A percentile compares a stretch with the other conserved stretches of the same genome.
phyloP scores from a whole-genome alignment of 2,329 filamentous ascomycete species.

The Geosmithia putterillii region DNA sequence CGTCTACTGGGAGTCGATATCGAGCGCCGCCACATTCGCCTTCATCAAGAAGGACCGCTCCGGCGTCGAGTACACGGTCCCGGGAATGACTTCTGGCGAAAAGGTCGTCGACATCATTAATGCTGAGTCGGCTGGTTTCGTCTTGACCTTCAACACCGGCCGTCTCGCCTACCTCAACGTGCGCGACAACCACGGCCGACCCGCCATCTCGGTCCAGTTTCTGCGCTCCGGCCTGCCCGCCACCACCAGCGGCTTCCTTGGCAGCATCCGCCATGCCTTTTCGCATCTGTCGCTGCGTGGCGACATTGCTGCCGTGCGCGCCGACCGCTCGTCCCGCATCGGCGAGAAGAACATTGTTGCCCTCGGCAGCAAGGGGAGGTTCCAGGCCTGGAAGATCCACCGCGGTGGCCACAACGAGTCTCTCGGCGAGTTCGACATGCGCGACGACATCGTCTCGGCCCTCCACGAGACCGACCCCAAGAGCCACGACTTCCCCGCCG shows the following conservation, averaged over 20 bases:
- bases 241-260: conserved; percentile 57
- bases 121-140: conserved; percentile 75
- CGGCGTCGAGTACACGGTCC: conserved; percentile 63
- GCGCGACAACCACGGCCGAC: conserved; percentile 76
- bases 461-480: conserved; percentile 43
- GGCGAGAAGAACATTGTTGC: conserved; percentile 80
- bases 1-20: conserved; percentile 91
- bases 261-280: conserved; percentile 67
- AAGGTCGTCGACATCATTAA: conserved; percentile 65
- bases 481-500: conserved; percentile 33
- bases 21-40: conserved; percentile 72
- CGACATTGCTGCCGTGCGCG: conserved; percentile 68
- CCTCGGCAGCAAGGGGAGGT: conserved; percentile 60
- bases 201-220: conserved; percentile 66
- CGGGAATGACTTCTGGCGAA: conserved; percentile 69
- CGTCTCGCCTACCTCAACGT: conserved; percentile 78
- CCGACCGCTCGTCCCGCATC: conserved; percentile 57
- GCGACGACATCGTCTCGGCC: conserved; percentile 48
- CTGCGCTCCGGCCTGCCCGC: conserved; percentile 50
- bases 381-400: conserved; percentile 82
- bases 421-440: conserved; percentile 58
- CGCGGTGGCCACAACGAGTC: conserved; percentile 75
- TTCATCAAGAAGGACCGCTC: conserved; percentile 72
- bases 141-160: conserved; percentile 75
- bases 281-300: conserved; percentile 58